These are phyloP conservation scores for Penicillium concentricum DNA, from an alignment of 2,329 filamentous ascomycete species.

Conservation along the genomic window DNA sequence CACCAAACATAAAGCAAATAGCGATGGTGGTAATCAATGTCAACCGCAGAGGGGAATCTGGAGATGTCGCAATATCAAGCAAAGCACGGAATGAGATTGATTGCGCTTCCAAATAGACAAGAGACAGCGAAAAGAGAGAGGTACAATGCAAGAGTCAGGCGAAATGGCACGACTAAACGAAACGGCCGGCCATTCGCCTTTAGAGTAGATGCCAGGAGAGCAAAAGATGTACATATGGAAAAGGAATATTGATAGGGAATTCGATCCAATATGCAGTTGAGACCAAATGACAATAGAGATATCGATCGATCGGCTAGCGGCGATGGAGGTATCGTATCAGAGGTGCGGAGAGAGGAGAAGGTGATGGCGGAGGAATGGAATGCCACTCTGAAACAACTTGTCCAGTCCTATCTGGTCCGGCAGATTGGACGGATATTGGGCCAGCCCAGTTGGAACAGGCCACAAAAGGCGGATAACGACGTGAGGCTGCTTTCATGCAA, in stretches of 20 bases:
- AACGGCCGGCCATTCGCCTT: slow-evolving; percentile 10
- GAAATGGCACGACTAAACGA: slow-evolving; percentile 3
- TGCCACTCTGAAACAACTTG: background rate
- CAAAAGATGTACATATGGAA: slow-evolving; percentile 16
- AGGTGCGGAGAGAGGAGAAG: background rate
- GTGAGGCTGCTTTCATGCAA: background rate
- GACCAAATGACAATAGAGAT: slow-evolving; percentile 1
- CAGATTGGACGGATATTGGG: slow-evolving; percentile 12
- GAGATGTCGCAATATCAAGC: slow-evolving; percentile 13
- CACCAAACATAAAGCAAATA: background rate
- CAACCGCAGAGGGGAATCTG: slow-evolving; percentile 25
- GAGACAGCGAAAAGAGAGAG: background rate
- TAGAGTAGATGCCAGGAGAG: slow-evolving; percentile 6
- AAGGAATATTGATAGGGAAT: slow-evolving; percentile 15
- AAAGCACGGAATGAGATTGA: slow-evolving; percentile 7
- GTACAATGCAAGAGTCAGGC: background rate
- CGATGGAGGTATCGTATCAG: background rate
- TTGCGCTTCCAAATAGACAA: slow-evolving; percentile 6
- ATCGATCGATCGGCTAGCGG: background rate
- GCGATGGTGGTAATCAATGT: slow-evolving; percentile 9
- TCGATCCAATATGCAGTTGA: slow-evolving; percentile 26
- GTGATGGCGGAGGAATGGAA: background rate
- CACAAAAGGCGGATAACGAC: background rate
- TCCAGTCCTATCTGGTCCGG: slow-evolving; percentile 1
- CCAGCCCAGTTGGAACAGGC: slow-evolving; percentile 16